Percentiles rank a stretch among this genome's conserved stretches.
phyloP scores from a whole-genome alignment of 768 basidiomycete genomes.

The Lactarius sanguifluus region DNA sequence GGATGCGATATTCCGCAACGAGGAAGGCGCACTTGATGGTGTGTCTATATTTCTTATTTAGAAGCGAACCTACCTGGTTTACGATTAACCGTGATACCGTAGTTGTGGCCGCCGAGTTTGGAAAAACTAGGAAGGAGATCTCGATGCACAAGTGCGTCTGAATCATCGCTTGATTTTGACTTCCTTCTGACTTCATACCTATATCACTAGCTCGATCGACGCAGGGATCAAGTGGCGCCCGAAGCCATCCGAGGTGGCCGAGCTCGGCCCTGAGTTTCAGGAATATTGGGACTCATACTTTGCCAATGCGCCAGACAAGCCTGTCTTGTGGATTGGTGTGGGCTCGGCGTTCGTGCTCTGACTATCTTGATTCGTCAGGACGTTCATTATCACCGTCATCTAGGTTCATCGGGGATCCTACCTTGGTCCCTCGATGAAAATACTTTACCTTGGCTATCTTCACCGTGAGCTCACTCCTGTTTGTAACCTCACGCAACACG shows the following conservation, averaged over 20 bases:
- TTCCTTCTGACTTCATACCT: not conserved
- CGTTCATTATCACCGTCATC: not conserved
- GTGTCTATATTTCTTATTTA: no score
- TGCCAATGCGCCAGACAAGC: slow-evolving; percentile 31
- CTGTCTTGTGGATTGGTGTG: slow-evolving; percentile 23
- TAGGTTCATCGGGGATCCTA: not conserved
- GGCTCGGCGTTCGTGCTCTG: no score
- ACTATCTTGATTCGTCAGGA: not conserved
- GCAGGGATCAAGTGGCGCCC: slow-evolving; percentile 33
- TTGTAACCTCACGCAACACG: no score
- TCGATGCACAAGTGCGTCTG: slow-evolving; percentile 51
- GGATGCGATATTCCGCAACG: slow-evolving; percentile 24
- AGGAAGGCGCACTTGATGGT: slow-evolving; percentile 20
- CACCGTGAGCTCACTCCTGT: not conserved
- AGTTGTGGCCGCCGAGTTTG: slow-evolving; percentile 41
- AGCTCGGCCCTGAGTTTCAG: slow-evolving; percentile 31
- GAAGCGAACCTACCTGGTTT: not conserved
- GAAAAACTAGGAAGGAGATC: slow-evolving; percentile 42
- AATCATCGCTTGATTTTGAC: slow-evolving; percentile 35
- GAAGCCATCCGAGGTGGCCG: slow-evolving; percentile 28
- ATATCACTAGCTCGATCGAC: slow-evolving; percentile 30
- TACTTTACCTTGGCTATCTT: slow-evolving; percentile 25
- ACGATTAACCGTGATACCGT: not conserved
- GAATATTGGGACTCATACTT: slow-evolving; percentile 31
- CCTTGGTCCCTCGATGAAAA: slow-evolving; percentile 17